Percentiles rank a stretch among this genome's conserved stretches.
Conservation (phyloP, 345 rosid genomes). For the Citrus unshiu region DNA sequence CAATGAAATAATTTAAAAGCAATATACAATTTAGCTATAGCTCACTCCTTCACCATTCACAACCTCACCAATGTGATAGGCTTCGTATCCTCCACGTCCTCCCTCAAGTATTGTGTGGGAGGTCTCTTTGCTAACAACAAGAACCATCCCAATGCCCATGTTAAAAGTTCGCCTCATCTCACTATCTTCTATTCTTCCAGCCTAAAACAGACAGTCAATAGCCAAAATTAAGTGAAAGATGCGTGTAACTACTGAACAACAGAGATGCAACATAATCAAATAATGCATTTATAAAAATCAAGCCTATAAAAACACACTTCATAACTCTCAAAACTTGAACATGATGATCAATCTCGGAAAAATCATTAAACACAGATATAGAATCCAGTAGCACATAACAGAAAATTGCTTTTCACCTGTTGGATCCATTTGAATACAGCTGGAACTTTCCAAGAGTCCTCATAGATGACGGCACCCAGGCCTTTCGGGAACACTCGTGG, state of each 20-base stretch:
- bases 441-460: constrained; percentile 71
- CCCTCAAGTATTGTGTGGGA: not conserved
- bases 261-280: no score
- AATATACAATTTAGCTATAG: constrained; percentile 30
- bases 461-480: constrained; percentile 64
- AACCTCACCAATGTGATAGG: constrained; percentile 75
- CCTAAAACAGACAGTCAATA: constrained; percentile 29
- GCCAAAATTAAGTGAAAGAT: not conserved
- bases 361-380: not conserved
- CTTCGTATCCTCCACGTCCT: not conserved
- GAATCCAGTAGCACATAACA: not conserved
- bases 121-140: constrained; percentile 47
- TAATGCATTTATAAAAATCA: not conserved
- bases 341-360: not conserved
- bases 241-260: not conserved
- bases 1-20: not conserved
- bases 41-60: constrained; percentile 61
- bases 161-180: constrained; percentile 86
- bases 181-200: constrained; percentile 69
- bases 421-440: constrained; percentile 85
- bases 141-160: constrained; percentile 93
- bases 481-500: constrained; percentile 84
- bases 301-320: not conserved
- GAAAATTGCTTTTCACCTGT: constrained; percentile 42
- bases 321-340: not conserved